Base-by-base conservation (phyloP, 805 yeast genomes). In the Candida ponderosae region DNA sequence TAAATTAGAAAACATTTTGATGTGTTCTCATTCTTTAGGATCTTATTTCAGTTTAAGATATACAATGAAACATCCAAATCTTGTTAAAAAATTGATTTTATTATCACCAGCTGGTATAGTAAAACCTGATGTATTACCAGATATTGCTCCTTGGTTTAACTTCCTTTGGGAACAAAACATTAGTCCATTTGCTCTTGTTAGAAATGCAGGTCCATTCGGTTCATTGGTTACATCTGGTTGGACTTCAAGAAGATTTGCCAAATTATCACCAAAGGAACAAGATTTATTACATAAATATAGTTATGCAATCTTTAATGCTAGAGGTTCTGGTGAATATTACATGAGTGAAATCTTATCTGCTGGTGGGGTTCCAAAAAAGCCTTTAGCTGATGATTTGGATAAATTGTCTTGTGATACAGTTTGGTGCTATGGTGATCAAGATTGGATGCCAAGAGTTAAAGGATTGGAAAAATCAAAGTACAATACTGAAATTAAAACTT, bases 321-420 rank as follows among this genome's bases (percentile, higher is more conserved):
- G 69, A 4, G 98, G 98, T 0, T 84, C 94, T 0, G 97, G 97
- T 6, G 98, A 90, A 60, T 90, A 90, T 56, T 79, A 90, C 67
- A 65, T 93, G 45, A 83, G 86, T 46, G 83, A 81, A 52, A 65
- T 88, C 16, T 62, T 90, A 18, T 89, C 86, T 0, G 95, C 96
- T 6, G 98, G 97, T 4, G 97, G 95, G 0, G 75, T 76, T 34
- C 95, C 97, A 1, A 66, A 96, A 43, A 63, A 72, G 48, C 95
- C 97, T 1, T 62, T 90, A 37, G 57, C 68, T 4, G 53, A 62
- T 15, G 46, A 51, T 17, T 66, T 70, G 23, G 60, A 67, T 18
- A 48, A 57, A 13, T 57, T 81, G 9, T 61, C 70, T 5, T 76
- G 85, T 50, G 76, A 82, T 29, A 65, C 87, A 26, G 56, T 70